Percentiles rank a stretch among this genome's conserved stretches.
phyloP scores from a whole-genome alignment of 306 rosid species.

The barrel medic (Medicago truncatula) region DNA sequence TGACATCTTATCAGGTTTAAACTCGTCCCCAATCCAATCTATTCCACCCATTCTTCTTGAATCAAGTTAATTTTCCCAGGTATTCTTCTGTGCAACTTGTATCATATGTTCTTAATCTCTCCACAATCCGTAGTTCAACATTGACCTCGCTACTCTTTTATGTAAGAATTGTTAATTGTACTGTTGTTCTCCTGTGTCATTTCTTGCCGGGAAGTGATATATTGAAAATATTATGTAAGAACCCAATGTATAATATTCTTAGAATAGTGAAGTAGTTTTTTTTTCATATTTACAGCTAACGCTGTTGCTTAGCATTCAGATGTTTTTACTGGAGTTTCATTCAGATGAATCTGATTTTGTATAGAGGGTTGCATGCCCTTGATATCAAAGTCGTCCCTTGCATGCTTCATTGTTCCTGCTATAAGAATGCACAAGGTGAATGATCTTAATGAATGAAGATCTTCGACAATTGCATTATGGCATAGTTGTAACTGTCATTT shows the following conservation, averaged over 20 bases:
- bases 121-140: slow-evolving; percentile 1
- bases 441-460: slow-evolving; percentile 9
- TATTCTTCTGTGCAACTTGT: slow-evolving; percentile 37
- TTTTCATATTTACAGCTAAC: slow-evolving; percentile 27
- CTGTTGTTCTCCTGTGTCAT: not conserved
- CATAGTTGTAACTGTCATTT: not conserved
- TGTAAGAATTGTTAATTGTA: too few relatives aligned
- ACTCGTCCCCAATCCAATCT: slow-evolving; percentile 57
- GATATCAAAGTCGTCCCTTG: not conserved
- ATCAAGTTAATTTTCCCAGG: slow-evolving; percentile 55
- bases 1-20: slow-evolving; percentile 60
- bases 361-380: slow-evolving; percentile 27
- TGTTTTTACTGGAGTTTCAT: slow-evolving; percentile 11
- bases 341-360: slow-evolving; percentile 27
- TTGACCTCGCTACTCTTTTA: not conserved
- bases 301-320: slow-evolving; percentile 6
- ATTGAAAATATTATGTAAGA: slow-evolving; percentile 34
- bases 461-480: not conserved
- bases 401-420: not conserved
- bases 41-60: slow-evolving; percentile 61
- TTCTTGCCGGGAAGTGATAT: slow-evolving; percentile 36
- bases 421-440: not conserved
- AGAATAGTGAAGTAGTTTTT: slow-evolving; percentile 42
- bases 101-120: slow-evolving; percentile 25
- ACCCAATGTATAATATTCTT: slow-evolving; percentile 60